phyloP scores from a whole-genome alignment of 2,329 filamentous ascomycete genomes.

The Periconia sp. region DNA sequence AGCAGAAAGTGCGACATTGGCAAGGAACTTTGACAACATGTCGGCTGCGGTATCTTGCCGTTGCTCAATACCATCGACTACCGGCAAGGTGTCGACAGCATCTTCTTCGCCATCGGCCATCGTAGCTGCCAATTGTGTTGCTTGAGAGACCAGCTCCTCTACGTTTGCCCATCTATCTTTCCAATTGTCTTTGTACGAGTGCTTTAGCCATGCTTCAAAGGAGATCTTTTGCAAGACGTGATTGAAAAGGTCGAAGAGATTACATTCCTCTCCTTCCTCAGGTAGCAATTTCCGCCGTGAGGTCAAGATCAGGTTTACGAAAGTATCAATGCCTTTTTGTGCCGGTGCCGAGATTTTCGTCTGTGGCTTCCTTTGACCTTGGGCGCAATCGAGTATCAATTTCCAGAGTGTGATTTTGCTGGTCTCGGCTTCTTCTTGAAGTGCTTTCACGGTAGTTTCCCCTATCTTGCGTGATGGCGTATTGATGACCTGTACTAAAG shows the following conservation, averaged over 20 bases:
- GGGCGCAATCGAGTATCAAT: conserved; percentile 66
- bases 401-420: conserved; percentile 75
- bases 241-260: conserved; percentile 58
- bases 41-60: conserved; percentile 61
- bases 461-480: conserved; percentile 81
- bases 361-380: conserved; percentile 57
- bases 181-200: conserved; percentile 67
- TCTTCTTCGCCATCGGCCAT: conserved; percentile 47
- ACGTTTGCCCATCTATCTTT: conserved; percentile 86
- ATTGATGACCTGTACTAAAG: conserved; percentile 83
- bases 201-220: conserved; percentile 76
- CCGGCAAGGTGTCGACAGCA: conserved; percentile 61
- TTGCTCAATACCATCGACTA: conserved; percentile 75
- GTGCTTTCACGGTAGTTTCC: conserved; percentile 73
- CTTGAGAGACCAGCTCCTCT: conserved; percentile 82
- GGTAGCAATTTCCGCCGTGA: conserved; percentile 61
- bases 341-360: conserved; percentile 63
- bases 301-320: conserved; percentile 66
- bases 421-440: conserved; percentile 78
- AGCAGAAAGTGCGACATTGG: conserved; percentile 85
- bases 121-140: conserved; percentile 69
- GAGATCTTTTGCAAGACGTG: conserved; percentile 68
- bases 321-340: conserved; percentile 62
- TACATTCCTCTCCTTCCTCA: conserved; percentile 43
- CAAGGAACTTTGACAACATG: conserved; percentile 78